Conservation (phyloP, 2,329 filamentous ascomycete species). For the Colletotrichum spaethianum region DNA sequence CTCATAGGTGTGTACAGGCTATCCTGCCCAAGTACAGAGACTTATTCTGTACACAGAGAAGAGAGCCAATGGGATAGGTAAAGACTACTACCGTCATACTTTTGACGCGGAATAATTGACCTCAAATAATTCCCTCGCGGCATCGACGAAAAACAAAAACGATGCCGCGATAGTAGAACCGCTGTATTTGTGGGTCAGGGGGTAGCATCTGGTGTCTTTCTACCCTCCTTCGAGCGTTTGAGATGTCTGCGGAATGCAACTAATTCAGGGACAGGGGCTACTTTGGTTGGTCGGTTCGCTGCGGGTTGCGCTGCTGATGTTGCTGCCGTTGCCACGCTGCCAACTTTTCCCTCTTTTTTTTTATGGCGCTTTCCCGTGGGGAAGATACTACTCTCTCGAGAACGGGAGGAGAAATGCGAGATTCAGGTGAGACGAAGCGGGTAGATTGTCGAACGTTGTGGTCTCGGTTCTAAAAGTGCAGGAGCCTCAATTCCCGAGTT, state of each 20-base stretch:
- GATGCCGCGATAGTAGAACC: not conserved
- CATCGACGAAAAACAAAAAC: no score
- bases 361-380: slow-evolving; percentile 20
- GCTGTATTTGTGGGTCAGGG: slow-evolving; percentile 3
- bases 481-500: slow-evolving; percentile 24
- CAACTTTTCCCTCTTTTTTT: not conserved
- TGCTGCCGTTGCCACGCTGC: slow-evolving; percentile 2
- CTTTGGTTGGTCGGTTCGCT: slow-evolving; percentile 4
- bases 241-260: slow-evolving; percentile 17
- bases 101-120: not conserved
- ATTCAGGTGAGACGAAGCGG: slow-evolving; percentile 40
- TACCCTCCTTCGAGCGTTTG: slow-evolving; percentile 6
- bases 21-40: not conserved
- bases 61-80: not conserved
- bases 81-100: no score
- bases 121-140: not conserved
- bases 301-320: slow-evolving; percentile 6
- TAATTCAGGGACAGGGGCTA: slow-evolving; percentile 5
- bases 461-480: slow-evolving; percentile 14
- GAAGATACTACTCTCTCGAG: slow-evolving; percentile 24
- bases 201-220: not conserved
- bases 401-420: slow-evolving; percentile 33
- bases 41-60: not conserved
- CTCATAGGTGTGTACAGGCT: not conserved
- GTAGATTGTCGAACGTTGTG: slow-evolving; percentile 39